These are phyloP conservation scores for Aspergillus sojae DNA, from an alignment of 2,329 filamentous ascomycete genomes.

Conservation along the genomic window DNA sequence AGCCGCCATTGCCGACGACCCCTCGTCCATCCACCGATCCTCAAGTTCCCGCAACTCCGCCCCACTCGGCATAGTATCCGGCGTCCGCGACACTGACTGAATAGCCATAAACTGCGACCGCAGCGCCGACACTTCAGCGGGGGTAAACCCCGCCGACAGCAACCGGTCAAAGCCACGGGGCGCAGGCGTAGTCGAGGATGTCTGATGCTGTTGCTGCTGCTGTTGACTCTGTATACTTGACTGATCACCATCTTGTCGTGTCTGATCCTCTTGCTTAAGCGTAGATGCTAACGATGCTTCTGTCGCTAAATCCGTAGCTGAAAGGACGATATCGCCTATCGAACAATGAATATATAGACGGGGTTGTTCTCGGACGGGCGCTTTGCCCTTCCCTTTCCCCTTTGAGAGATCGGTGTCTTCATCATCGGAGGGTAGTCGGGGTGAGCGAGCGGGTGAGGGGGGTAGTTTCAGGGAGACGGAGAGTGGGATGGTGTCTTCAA, in stretches of 20 bases:
- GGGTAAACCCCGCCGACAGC: conserved; percentile 76
- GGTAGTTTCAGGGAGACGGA: conserved; percentile 67
- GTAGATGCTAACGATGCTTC: conserved; percentile 57
- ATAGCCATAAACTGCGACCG: conserved; percentile 87
- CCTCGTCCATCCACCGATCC: conserved; percentile 84
- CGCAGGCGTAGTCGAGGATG: conserved; percentile 53
- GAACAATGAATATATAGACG: conserved; percentile 92
- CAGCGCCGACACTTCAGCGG: conserved; percentile 79
- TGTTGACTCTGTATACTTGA: conserved; percentile 15
- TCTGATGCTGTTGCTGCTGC: conserved; percentile 16
- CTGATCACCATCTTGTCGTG: neutral
- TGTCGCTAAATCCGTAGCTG: conserved; percentile 66
- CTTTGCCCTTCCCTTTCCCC: conserved; percentile 66
- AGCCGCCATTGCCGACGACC: conserved; percentile 50
- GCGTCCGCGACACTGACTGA: conserved; percentile 78
- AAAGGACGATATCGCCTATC: conserved; percentile 74
- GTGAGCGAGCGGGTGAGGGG: conserved; percentile 54
- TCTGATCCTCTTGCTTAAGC: conserved; percentile 19
- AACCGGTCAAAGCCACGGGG: conserved; percentile 88
- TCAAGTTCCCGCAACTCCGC: conserved; percentile 76
- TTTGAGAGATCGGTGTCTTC: conserved; percentile 21
- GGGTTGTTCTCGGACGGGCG: conserved; percentile 54
- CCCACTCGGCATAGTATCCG: conserved; percentile 83
- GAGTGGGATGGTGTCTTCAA: conserved; percentile 73
- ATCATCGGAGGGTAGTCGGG: conserved; percentile 24